Evolutionary conservation across 2,329 filamentous ascomycete genomes (phyloP).

Genomic region (Scedosporium apiospermum): DNA sequence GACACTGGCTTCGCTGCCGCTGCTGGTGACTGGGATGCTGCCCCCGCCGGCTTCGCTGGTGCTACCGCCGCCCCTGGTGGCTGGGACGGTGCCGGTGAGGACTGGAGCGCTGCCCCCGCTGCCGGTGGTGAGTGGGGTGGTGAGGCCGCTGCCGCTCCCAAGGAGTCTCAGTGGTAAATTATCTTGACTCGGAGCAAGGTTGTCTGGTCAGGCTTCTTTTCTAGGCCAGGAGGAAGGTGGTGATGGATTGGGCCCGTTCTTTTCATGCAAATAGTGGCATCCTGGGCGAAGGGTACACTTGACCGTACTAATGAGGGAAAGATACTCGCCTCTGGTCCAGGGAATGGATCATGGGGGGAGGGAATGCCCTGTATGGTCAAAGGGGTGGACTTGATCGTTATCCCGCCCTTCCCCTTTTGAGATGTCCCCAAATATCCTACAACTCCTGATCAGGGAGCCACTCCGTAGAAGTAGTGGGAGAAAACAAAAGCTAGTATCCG

Average conservation of each 20-base stretch:
- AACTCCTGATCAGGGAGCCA: slow-evolving; percentile 1
- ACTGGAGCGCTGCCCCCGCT: slow-evolving; percentile 59
- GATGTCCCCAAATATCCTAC: slow-evolving; percentile 2
- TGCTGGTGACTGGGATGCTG: slow-evolving; percentile 76
- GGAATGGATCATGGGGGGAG: slow-evolving; percentile 39
- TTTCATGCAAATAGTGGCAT: slow-evolving; percentile 4
- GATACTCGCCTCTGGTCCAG: slow-evolving; percentile 57
- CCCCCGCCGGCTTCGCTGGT: slow-evolving; percentile 60
- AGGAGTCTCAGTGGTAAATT: slow-evolving; percentile 45
- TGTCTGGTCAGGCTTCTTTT: background rate
- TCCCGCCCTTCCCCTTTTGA: slow-evolving; percentile 39
- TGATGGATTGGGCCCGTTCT: slow-evolving; percentile 2
- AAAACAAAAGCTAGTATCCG: background rate
- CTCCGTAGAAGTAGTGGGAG: background rate
- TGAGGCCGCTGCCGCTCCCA: slow-evolving; percentile 36
- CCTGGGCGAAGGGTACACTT: slow-evolving; percentile 18
- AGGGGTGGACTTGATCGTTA: slow-evolving; percentile 85
- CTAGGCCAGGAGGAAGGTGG: background rate
- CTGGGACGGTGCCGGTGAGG: slow-evolving; percentile 49
- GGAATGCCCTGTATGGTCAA: slow-evolving; percentile 97
- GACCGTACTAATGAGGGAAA: slow-evolving; percentile 98
- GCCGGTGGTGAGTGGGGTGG: slow-evolving; percentile 62
- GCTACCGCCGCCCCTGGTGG: slow-evolving; percentile 40
- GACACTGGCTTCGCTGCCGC: slow-evolving; percentile 63
- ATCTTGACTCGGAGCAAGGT: background rate